These are phyloP conservation scores for Rubia occidens DNA, from an alignment of 305 asterid genomes.

Conservation along the genomic window DNA sequence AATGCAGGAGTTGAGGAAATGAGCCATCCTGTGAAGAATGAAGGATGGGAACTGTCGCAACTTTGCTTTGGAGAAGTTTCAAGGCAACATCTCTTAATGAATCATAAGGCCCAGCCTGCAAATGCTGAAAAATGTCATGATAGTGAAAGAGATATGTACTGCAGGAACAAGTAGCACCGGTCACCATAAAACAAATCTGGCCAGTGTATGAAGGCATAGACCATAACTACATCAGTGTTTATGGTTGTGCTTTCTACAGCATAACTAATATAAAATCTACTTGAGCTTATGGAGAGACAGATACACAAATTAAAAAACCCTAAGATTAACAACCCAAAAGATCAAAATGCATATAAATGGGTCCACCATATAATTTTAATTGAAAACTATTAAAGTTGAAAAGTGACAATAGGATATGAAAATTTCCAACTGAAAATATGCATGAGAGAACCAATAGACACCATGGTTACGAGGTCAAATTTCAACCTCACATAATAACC, in stretches of 20 bases:
- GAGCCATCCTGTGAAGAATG: constrained; percentile 56
- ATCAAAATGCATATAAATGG: neutral
- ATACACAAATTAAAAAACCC: neutral
- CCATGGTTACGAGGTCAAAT: no score
- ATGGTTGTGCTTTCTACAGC: neutral
- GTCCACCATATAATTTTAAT: neutral
- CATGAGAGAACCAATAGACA: neutral
- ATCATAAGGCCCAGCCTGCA: constrained; percentile 59
- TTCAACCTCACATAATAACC: no score
- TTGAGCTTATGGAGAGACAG: neutral
- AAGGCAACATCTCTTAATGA: constrained; percentile 51
- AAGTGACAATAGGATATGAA: neutral
- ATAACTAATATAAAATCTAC: neutral
- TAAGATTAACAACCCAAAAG: no score
- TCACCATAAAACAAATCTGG: neutral
- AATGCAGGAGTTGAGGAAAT: constrained; percentile 57
- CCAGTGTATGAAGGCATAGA: no score
- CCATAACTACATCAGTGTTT: neutral
- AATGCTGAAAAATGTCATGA: constrained; percentile 8
- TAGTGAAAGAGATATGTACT: constrained; percentile 6
- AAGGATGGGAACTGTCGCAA: constrained; percentile 49
- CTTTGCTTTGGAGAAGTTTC: constrained; percentile 50
- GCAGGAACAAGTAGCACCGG: constrained; percentile 5
- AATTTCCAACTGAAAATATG: neutral
- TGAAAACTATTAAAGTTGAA: neutral